Evolutionary conservation across 2,329 filamentous ascomycete species (phyloP), one percentile per base, ranked within the genome.

Genomic region (Rhinocladiella mackenziei): DNA sequence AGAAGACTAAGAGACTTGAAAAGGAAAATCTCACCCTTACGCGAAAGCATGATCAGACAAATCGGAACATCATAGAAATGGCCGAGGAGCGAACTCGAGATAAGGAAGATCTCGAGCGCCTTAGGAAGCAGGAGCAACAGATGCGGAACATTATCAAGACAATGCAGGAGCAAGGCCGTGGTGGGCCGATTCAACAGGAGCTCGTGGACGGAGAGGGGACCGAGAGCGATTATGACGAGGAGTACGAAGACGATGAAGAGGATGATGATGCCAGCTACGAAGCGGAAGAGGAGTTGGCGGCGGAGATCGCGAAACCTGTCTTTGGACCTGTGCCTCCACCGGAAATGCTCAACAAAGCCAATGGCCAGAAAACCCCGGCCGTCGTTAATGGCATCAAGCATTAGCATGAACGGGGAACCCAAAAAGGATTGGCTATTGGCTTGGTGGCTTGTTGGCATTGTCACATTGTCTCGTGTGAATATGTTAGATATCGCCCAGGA

Each of bases 41-140:
- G 55, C 81, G 91, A 43, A 95, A 96, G 66, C 91, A 96, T 65
- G 89, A 96, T 58, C 81, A 87, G 35, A 94, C 89, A 18, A 92
- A 92, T 60, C 83, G 86, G 55, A 97, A 95, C 65, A 96, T 98
- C 61, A 80, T 96, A 47, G 86, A 92, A 61, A 95, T 97, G 91
- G 92, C 91, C 3, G 89, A 96, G 65, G 91, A 97, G 65, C 83
- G 92, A 11, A 84, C 81, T 20, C 80, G 83, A 57, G 79, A 81
- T 58, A 78, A 88, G 54, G 80, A 84, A 54, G 83, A 87, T 54
- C 74, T 89, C 41, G 86, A 95, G 54, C 80, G 84, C 25, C 80
- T 88, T 62, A 83, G 82, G 61, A 86, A 84, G 68, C 89, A 89
- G 73, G 88, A 89, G 59, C 84, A 88, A 51, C 94, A 94, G 66